Percentiles rank a stretch among this genome's conserved stretches.
Evolutionary conservation across 1,284 basidiomycete species (phyloP).

Genomic region (Porodaedalea pini): DNA sequence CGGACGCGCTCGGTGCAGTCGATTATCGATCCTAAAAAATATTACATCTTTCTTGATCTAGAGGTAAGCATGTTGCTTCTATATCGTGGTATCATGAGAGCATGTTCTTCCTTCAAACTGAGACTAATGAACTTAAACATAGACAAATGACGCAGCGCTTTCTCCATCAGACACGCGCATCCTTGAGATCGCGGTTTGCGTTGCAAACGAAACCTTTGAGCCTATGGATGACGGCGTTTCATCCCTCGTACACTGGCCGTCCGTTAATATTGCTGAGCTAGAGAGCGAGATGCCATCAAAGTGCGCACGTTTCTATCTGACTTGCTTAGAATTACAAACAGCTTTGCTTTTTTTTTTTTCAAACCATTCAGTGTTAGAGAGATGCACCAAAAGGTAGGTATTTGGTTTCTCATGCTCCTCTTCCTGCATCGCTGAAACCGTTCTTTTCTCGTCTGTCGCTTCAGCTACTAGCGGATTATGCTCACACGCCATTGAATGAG

Average conservation of each 20-base stretch:
- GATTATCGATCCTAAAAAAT: too few relatives aligned
- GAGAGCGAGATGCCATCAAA: constrained; percentile 1
- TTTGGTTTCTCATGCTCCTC: too few relatives aligned
- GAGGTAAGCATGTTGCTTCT: constrained; percentile 15
- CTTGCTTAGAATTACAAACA: constrained; percentile 7
- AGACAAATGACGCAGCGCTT: constrained; percentile 11
- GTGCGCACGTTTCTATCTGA: too few relatives aligned
- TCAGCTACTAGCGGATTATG: constrained; percentile 6
- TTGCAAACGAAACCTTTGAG: constrained; percentile 14
- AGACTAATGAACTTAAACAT: background rate
- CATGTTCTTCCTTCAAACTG: background rate
- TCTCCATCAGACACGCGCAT: constrained; percentile 7
- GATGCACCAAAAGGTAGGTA: too few relatives aligned
- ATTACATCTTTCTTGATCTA: constrained; percentile 13
- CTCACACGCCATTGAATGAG: background rate
- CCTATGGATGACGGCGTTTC: constrained; percentile 12
- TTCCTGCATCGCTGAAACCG: background rate
- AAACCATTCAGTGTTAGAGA: background rate
- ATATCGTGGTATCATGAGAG: too few relatives aligned
- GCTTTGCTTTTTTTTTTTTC: background rate
- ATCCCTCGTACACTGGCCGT: constrained; percentile 12
- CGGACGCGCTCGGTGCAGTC: too few relatives aligned
- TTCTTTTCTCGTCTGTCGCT: constrained; percentile 3
- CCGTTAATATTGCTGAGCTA: background rate
- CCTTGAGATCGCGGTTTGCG: constrained; percentile 13